Evolutionary conservation across 176 grass and related monocot genomes (phyloP), one percentile per base, ranked within the genome.

Genomic region (Dactylis glomerata): DNA sequence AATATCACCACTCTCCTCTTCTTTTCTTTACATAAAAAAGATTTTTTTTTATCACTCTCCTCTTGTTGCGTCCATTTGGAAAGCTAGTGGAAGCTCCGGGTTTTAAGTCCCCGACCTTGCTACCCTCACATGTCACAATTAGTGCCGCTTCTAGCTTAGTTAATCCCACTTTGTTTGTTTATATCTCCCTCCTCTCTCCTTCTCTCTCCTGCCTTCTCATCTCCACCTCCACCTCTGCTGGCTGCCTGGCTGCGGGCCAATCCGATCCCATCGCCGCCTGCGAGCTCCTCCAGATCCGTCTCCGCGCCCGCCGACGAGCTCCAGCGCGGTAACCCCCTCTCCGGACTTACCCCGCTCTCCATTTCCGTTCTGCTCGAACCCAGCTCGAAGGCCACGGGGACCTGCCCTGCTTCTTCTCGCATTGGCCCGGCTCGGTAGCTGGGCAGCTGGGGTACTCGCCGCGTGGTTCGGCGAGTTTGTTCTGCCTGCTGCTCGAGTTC

Each of bases 231-330:
- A 69, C 78, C 72, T 11, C 51, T 74, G 16, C 51, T 75, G 15
- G 19, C 63, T 72, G 56, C 52, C 19, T 24, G 22, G 9, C 55
- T 11, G 19, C 64, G 19, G 22, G 66, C 37, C 67, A 82, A 74
- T 32, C 75, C 75, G 65, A 79, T 82, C 84, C 72, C 80, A 83
- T 87, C 41, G 69, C 41, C 69, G 69, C 84, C 44, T 28, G 55
- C n/a, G n/a, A 26, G 68, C 82, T 2, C 37, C 32, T 37, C 77
- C 82, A 89, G 87, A 89, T 81, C 87, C 87, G 14, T 75, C 50
- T 47, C 55, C 52, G 44, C 55, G 9, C 13, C 75, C 11, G 76
- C n/a, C 76, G 27, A 6, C 44, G 42, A 90, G 79, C 73, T 78
- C 64, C 6, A 26, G 27, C 54, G 23, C 10, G 73, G 37, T 22